A percentile compares a stretch with the other conserved stretches of the same genome.
Evolutionary conservation across 1,139 yeast genomes (phyloP).

Genomic region (Taphrina deformans): DNA sequence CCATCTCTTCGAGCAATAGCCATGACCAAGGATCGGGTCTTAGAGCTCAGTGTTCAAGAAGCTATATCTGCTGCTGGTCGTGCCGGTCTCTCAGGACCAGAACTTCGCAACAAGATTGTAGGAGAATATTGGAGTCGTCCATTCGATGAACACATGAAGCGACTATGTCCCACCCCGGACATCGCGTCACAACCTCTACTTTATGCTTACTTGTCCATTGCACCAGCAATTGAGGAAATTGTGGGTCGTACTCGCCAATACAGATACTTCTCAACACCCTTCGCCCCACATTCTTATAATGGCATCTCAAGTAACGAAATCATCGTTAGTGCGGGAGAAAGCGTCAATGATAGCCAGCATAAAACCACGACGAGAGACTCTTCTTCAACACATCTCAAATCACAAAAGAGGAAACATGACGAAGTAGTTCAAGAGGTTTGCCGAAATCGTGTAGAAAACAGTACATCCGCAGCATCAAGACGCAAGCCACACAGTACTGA

Average conservation of each 20-base stretch:
- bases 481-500: neutral
- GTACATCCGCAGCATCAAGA: neutral
- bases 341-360: neutral
- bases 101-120: neutral
- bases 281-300: neutral
- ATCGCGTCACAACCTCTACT: neutral
- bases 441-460: neutral
- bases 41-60: neutral
- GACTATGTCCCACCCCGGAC: conserved; percentile 1
- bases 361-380: neutral
- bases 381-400: neutral
- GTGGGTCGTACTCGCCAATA: conserved; percentile 2
- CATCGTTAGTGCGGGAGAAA: neutral
- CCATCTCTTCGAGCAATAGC: neutral
- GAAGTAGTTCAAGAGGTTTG: neutral
- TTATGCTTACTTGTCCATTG: neutral
- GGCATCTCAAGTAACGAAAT: neutral
- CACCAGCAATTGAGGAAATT: conserved; percentile 6
- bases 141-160: conserved; percentile 11
- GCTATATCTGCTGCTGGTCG: neutral
- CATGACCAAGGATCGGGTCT: neutral
- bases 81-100: conserved; percentile 2
- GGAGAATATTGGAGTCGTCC: conserved; percentile 4
- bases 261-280: neutral
- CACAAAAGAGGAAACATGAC: neutral